Evolutionary conservation across 2,329 filamentous ascomycete genomes (phyloP).

Genomic region (Ophiobolus disseminans): DNA sequence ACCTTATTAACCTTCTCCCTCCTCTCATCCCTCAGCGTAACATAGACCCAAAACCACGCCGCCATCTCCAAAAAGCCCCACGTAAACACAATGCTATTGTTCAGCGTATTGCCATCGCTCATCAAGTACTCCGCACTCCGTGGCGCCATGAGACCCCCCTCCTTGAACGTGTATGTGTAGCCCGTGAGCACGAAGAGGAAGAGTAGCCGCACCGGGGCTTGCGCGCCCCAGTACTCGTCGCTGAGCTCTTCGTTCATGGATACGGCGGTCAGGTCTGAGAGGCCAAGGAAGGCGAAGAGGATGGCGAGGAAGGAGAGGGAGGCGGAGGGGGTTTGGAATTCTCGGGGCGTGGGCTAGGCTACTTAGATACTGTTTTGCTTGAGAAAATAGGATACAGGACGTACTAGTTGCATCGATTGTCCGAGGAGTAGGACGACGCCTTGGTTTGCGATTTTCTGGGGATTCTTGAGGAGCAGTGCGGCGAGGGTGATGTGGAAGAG

Average conservation of each 20-base stretch:
- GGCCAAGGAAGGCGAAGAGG: constrained; percentile 68
- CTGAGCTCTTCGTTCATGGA: constrained; percentile 53
- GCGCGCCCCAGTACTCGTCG: constrained; percentile 57
- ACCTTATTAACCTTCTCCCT: constrained; percentile 37
- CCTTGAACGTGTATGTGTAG: constrained; percentile 70
- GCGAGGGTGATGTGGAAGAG: constrained; percentile 85
- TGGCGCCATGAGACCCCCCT: constrained; percentile 56
- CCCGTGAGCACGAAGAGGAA: constrained; percentile 67
- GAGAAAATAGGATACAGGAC: constrained; percentile 24
- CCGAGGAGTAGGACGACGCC: constrained; percentile 81
- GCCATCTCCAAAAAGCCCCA: constrained; percentile 85
- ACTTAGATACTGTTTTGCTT: constrained; percentile 2
- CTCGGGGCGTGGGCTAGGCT: constrained; percentile 67
- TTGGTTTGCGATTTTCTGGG: constrained; percentile 76
- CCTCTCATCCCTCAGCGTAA: constrained; percentile 48
- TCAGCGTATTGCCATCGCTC: constrained; percentile 66
- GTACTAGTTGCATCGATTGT: constrained; percentile 81
- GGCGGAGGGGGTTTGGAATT: constrained; percentile 73
- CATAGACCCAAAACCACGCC: constrained; percentile 79
- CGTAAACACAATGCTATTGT: constrained; percentile 84
- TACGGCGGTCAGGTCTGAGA: constrained; percentile 56
- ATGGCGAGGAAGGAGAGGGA: constrained; percentile 72
- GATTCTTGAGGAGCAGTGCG: constrained; percentile 81
- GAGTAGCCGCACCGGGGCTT: constrained; percentile 69
- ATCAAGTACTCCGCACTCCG: constrained; percentile 31